Percentiles rank a stretch among this genome's conserved stretches.
phyloP scores from a whole-genome alignment of 2,329 filamentous ascomycete species.

The Verruconis gallopava region DNA sequence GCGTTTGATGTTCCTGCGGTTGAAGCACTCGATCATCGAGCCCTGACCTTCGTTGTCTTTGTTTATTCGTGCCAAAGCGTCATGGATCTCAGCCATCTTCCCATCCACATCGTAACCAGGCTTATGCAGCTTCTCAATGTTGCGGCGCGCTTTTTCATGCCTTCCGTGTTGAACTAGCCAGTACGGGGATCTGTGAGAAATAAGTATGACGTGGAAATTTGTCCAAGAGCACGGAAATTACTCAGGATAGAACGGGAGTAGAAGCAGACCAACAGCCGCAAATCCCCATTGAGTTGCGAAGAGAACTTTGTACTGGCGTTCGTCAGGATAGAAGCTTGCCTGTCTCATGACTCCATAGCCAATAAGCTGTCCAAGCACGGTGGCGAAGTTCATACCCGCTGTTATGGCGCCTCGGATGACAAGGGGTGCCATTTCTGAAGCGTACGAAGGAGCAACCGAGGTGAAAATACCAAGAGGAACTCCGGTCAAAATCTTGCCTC shows the following conservation, averaged over 20 bases:
- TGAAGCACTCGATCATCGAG: constrained; percentile 48
- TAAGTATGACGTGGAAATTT: too few relatives aligned
- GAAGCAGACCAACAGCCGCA: constrained; percentile 16
- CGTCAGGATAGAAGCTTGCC: constrained; percentile 16
- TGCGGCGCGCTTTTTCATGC: constrained; percentile 19
- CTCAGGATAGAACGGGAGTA: constrained; percentile 23
- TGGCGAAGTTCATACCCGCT: constrained; percentile 66
- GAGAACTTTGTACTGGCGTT: constrained; percentile 17
- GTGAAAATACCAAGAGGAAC: constrained; percentile 36
- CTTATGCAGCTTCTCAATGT: constrained; percentile 20
- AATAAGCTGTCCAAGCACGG: constrained; percentile 61
- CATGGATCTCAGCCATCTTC: constrained; percentile 20
- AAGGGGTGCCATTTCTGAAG: constrained; percentile 54
- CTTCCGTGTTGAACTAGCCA: constrained; percentile 22
- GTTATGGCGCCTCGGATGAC: constrained; percentile 44
- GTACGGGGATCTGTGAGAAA: constrained; percentile 20
- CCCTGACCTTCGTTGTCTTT: constrained; percentile 16
- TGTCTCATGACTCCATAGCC: constrained; percentile 50
- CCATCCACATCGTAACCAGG: constrained; percentile 20
- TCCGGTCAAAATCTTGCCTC: constrained; percentile 32
- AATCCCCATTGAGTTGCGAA: constrained; percentile 24
- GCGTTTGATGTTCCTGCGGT: constrained; percentile 60
- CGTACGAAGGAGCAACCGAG: constrained; percentile 37
- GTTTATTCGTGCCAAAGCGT: constrained; percentile 15
- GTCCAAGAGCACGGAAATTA: constrained; percentile 10